A percentile compares a stretch with the other conserved stretches of the same genome.
These are phyloP conservation scores for Cichorium intybus DNA, from an alignment of 140 eudicot species.

Conservation along the genomic window DNA sequence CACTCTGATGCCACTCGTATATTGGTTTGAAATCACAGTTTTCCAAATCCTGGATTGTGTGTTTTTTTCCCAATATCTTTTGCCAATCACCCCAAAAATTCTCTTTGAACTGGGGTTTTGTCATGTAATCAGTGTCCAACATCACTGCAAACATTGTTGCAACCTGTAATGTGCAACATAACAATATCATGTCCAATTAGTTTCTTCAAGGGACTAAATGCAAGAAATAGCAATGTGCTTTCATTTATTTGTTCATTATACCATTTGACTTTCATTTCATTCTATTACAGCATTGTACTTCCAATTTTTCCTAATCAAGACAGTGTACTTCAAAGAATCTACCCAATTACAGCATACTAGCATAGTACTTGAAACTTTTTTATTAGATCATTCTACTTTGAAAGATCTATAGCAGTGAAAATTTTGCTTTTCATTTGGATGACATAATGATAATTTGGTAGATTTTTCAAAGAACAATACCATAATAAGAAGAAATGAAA, in stretches of 20 bases:
- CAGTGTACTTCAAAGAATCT: too few species aligned
- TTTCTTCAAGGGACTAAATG: not conserved
- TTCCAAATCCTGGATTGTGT: slow-evolving; percentile 70
- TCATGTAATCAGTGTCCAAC: slow-evolving; percentile 84
- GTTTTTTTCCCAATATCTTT: slow-evolving; percentile 76
- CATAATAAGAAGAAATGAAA: not conserved
- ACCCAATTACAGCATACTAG: too few species aligned
- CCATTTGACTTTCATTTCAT: not conserved
- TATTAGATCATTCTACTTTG: too few species aligned
- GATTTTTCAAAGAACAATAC: not conserved
- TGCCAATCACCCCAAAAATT: slow-evolving; percentile 89
- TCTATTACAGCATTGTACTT: not conserved
- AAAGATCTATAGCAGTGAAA: too few species aligned
- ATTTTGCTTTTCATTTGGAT: too few species aligned
- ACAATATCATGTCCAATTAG: slow-evolving; percentile 1
- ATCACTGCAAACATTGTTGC: slow-evolving; percentile 98
- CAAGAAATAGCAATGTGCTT: not conserved
- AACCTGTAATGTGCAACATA: slow-evolving; percentile 52
- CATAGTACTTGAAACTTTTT: too few species aligned
- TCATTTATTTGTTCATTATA: not conserved
- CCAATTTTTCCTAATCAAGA: too few species aligned
- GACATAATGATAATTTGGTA: too few species aligned
- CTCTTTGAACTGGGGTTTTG: slow-evolving; percentile 67
- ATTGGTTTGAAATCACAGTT: slow-evolving; percentile 85
- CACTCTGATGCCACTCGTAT: slow-evolving; percentile 87